Evolutionary conservation across 208 protist species (phyloP).

Genomic region (Tetramitus jugosus): DNA sequence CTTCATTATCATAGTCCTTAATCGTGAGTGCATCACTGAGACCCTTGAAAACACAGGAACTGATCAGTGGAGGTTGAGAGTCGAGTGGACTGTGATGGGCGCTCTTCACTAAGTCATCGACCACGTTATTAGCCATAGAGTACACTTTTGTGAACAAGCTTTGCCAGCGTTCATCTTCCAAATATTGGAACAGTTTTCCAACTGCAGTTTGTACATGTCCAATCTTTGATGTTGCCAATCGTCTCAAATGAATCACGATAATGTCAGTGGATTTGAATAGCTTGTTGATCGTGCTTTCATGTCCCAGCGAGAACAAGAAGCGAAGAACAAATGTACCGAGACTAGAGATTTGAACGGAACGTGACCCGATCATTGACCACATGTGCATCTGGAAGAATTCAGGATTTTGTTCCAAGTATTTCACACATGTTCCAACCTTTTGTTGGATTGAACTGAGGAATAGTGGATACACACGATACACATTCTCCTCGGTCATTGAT

Average conservation of each 20-base stretch:
- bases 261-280: not conserved
- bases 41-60: not conserved
- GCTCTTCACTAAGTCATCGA: not conserved
- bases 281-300: not conserved
- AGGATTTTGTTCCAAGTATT: not conserved
- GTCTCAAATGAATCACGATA: not conserved
- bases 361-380: not conserved
- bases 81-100: not conserved
- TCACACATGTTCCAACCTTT: not conserved
- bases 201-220: slow-evolving; percentile 9
- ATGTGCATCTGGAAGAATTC: not conserved
- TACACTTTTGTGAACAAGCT: not conserved
- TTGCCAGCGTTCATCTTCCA: not conserved
- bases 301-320: not conserved
- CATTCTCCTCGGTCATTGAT: not conserved
- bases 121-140: not conserved
- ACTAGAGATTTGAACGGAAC: not conserved
- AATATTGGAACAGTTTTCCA: slow-evolving; percentile 3
- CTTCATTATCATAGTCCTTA: not conserved
- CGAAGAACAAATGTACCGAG: not conserved
- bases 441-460: not conserved
- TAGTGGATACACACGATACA: not conserved
- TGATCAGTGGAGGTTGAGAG: not conserved
- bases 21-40: not conserved
- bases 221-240: not conserved